Percentiles rank a stretch among this genome's conserved stretches.
Conservation (phyloP, 2,329 filamentous ascomycete species). For the Trichoderma pleuroti region DNA sequence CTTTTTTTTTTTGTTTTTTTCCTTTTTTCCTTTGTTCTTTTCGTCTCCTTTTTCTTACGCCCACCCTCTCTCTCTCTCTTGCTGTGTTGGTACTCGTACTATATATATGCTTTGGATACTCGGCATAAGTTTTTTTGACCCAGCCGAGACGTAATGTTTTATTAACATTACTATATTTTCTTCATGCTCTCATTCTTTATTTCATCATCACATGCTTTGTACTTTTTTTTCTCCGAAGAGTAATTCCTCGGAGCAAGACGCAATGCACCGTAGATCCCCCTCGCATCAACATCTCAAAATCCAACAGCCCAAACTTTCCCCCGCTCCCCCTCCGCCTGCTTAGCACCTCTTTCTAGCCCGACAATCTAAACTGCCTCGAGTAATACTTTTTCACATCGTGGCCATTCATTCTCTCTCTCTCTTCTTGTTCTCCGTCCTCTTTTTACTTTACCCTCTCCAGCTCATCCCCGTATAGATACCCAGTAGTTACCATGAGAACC, state of each 20-base stretch:
- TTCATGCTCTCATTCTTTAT: not conserved
- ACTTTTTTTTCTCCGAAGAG: not conserved
- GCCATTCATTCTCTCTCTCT: not conserved
- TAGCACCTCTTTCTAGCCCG: not conserved
- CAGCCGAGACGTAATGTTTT: not conserved
- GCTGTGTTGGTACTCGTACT: not conserved
- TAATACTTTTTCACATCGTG: not conserved
- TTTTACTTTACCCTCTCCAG: not conserved
- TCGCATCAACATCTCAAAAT: not conserved
- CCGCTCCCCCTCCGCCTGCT: not conserved
- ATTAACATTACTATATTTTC: not conserved
- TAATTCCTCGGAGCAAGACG: not conserved
- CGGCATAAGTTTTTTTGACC: not conserved
- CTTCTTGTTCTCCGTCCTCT: not conserved
- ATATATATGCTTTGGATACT: not conserved
- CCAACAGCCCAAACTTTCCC: not conserved
- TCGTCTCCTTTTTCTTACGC: not conserved
- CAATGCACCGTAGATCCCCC: constrained; percentile 13
- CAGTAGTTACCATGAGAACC: not conserved
- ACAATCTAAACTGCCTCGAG: not conserved
- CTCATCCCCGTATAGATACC: not conserved
- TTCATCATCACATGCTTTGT: not conserved
- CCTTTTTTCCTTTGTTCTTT: no score
- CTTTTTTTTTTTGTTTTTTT: no score
- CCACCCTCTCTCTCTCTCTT: not conserved